Percentiles rank a stretch among this genome's conserved stretches.
Evolutionary conservation across 192 early-diverging fungal genomes (phyloP).

Genomic region (Linderina pennispora): DNA sequence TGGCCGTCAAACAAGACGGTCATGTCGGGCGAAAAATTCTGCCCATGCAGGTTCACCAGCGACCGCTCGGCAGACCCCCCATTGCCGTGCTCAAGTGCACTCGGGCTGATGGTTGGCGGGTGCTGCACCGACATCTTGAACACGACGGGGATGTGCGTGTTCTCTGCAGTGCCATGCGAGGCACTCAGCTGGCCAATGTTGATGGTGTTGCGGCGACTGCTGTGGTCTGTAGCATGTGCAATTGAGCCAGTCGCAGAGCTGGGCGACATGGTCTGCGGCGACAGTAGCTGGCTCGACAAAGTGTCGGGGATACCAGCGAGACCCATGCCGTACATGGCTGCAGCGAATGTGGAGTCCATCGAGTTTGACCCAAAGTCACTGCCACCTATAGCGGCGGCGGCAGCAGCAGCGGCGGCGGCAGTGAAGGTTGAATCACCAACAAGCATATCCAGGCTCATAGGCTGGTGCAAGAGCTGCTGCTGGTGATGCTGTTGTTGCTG

Average conservation of each 20-base stretch:
- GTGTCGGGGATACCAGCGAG: slow-evolving; percentile 12
- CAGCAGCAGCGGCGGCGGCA: background rate
- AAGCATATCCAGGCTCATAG: slow-evolving; percentile 25
- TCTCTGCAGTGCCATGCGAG: too few relatives aligned
- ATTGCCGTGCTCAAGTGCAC: slow-evolving; percentile 9
- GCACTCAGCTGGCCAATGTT: background rate
- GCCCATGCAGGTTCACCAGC: slow-evolving; percentile 55
- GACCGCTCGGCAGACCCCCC: slow-evolving; percentile 22
- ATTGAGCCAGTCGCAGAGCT: background rate
- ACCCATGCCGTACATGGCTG: slow-evolving; percentile 29
- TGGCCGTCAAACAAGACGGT: slow-evolving; percentile 66
- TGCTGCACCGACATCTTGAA: slow-evolving; percentile 37
- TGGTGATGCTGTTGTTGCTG: slow-evolving; percentile 22
- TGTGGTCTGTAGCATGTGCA: background rate
- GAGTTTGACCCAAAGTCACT: slow-evolving; percentile 6
- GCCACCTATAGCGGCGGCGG: slow-evolving; percentile 3
- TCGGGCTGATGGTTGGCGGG: slow-evolving; percentile 27
- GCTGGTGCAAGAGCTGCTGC: slow-evolving; percentile 6
- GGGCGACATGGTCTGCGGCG: slow-evolving; percentile 1
- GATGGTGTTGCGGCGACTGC: background rate
- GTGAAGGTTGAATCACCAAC: slow-evolving; percentile 8
- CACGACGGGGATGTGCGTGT: slow-evolving; percentile 31
- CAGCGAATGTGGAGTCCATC: slow-evolving; percentile 31
- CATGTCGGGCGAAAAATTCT: slow-evolving; percentile 65
- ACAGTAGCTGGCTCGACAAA: slow-evolving; percentile 10